These are phyloP conservation scores for Pittosporum tobira DNA, from an alignment of 129 eudicot genomes.

Conservation along the genomic window DNA sequence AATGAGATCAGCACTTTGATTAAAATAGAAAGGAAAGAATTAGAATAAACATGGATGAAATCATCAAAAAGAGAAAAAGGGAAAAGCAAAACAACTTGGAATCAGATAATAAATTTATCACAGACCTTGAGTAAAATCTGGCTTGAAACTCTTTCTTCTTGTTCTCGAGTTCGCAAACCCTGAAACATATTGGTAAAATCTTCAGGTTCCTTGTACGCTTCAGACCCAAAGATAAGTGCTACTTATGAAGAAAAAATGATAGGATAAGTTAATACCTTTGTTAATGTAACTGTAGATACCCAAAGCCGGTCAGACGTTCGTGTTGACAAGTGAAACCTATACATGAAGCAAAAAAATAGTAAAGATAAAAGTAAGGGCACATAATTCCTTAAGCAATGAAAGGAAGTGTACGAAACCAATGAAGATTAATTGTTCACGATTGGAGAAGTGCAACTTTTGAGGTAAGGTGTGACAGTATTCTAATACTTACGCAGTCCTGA, in stretches of 20 bases:
- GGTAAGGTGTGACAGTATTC: too few species aligned
- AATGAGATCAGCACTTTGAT: background rate
- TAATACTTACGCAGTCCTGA: too few species aligned
- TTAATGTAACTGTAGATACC: slow-evolving; percentile 62
- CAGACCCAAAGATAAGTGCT: slow-evolving; percentile 2
- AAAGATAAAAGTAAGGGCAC: background rate
- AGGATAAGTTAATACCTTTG: slow-evolving; percentile 42
- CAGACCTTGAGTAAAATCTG: slow-evolving; percentile 68
- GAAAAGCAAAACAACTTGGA: background rate
- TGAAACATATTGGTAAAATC: slow-evolving; percentile 17
- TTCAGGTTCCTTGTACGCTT: background rate
- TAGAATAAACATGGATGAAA: background rate
- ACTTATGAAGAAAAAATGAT: background rate
- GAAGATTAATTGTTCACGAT: too few species aligned
- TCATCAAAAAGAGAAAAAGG: background rate
- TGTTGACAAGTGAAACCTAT: slow-evolving; percentile 89
- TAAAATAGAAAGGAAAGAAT: background rate
- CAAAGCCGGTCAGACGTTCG: slow-evolving; percentile 65
- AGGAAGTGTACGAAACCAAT: too few species aligned
- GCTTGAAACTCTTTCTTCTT: slow-evolving; percentile 92
- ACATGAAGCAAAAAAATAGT: slow-evolving; percentile 15
- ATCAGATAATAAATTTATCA: background rate
- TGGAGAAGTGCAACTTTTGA: too few species aligned
- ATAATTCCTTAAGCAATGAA: too few species aligned
- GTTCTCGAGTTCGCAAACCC: slow-evolving; percentile 90